Evolutionary conservation across 1,139 yeast genomes (phyloP).

Genomic region (Pichia sp.): DNA sequence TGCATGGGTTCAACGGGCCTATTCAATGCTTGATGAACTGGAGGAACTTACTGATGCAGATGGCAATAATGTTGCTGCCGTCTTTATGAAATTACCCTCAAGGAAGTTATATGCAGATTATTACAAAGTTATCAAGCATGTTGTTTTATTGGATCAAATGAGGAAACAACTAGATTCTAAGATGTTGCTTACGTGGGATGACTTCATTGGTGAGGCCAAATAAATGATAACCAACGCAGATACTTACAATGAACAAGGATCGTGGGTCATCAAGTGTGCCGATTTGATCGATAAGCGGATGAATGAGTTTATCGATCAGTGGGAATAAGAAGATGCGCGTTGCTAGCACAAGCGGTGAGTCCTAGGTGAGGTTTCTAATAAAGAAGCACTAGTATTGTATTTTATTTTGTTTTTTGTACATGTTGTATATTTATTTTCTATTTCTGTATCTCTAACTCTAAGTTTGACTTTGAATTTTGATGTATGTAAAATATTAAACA

Average conservation of each 20-base stretch:
- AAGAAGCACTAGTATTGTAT: background rate
- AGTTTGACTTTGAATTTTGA: too few species aligned
- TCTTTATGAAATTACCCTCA: conserved; percentile 67
- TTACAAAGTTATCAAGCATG: conserved; percentile 69
- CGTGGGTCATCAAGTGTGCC: conserved; percentile 78
- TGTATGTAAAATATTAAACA: too few species aligned
- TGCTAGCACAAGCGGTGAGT: background rate
- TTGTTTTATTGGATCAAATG: conserved; percentile 74
- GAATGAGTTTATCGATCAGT: conserved; percentile 12
- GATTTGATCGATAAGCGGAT: conserved; percentile 48
- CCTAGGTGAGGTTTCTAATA: background rate
- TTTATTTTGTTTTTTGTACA: background rate
- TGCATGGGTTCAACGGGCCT: conserved; percentile 16
- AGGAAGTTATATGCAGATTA: conserved; percentile 80
- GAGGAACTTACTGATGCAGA: conserved; percentile 36
- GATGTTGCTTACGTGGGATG: conserved; percentile 52
- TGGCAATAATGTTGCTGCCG: conserved; percentile 46
- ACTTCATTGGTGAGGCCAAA: conserved; percentile 66
- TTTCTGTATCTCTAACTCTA: conserved; percentile 1
- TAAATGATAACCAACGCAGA: conserved; percentile 80
- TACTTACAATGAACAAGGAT: conserved; percentile 84
- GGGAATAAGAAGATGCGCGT: conserved; percentile 14
- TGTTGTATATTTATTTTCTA: background rate
- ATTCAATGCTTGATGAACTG: conserved; percentile 39
- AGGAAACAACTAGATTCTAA: conserved; percentile 53